Base-by-base conservation (phyloP, 495 filamentous ascomycete genomes). In the Pseudotulostoma volvatum region DNA sequence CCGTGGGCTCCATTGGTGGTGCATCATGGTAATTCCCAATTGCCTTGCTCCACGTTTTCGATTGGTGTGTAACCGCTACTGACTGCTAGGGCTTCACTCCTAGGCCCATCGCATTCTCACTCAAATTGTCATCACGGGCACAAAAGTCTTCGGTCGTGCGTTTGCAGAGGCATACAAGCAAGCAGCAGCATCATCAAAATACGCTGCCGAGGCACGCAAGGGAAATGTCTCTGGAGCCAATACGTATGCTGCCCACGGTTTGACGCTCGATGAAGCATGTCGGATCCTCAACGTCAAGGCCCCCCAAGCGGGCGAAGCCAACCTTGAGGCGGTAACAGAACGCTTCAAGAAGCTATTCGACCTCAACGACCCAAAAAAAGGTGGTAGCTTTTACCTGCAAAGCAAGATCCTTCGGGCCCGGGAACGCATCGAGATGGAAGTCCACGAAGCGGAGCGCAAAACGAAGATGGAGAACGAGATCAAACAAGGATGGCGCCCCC, bases 221-320 rank as follows among this genome's bases (percentile, higher is more conserved):
- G 66, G 64, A 54, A 61, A 64, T 31, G 57, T 64, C 32, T 64
- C 60, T 32, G 50, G 47, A 13, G 49, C 63, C 20, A 71, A 60
- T 44, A 64, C 73, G 39, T 64, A 73, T 42, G 56, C 71, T 28
- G 71, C 76, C 25, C 66, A 72, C 30, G 81, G 83, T 45, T 74
- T 94, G 49, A 92, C 84, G 5, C 73, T 97, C 37, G 87, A 93
- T 45, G 90, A 97, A 62, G 92, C 90, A 7, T 95, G 86, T 73
- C 86, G 85, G 61, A 96, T 97, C 55, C 74, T 97, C 39, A 93
- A 96, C 57, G 85, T 96, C 45, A 84, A 86, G 60, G 84, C 86
- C 33, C 83, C 87, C 2, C 72, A 80, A 49, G 73, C 67, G 39
- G 84, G 77, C n/a, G 67, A 83, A 49, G 64, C 77, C 14, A 73